phyloP scores from a whole-genome alignment of 805 yeast species.

The Debaryomyces hansenii region DNA sequence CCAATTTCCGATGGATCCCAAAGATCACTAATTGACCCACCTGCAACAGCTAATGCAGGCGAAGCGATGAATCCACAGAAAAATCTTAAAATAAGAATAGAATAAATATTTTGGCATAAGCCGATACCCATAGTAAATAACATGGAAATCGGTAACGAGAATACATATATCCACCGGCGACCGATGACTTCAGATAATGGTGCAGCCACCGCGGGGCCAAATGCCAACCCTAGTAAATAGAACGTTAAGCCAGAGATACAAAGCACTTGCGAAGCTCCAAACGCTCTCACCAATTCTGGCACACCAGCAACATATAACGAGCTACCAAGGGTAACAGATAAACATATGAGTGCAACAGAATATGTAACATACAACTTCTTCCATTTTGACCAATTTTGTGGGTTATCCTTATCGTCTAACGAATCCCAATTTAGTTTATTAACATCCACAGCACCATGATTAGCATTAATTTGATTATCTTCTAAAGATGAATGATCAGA shows the following conservation, averaged over 20 bases:
- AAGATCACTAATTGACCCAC: slow-evolving; percentile 73
- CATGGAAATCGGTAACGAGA: slow-evolving; percentile 65
- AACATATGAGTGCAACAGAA: slow-evolving; percentile 62
- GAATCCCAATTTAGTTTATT: slow-evolving; percentile 54
- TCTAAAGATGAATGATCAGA: too few species aligned
- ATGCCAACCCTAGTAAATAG: slow-evolving; percentile 68
- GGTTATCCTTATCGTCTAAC: slow-evolving; percentile 61
- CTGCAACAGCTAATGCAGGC: slow-evolving; percentile 75
- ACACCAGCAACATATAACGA: slow-evolving; percentile 70
- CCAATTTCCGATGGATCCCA: slow-evolving; percentile 57
- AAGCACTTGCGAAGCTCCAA: slow-evolving; percentile 59
- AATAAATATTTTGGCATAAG: slow-evolving; percentile 55
- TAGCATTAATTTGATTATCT: too few species aligned
- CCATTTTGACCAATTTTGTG: slow-evolving; percentile 65
- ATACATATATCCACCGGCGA: slow-evolving; percentile 58
- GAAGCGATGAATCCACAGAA: slow-evolving; percentile 71
- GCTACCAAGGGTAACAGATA: slow-evolving; percentile 73
- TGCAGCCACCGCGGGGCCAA: slow-evolving; percentile 70
- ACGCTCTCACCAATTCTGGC: slow-evolving; percentile 47
- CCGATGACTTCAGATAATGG: slow-evolving; percentile 73
- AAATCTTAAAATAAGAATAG: slow-evolving; percentile 46
- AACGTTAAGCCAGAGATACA: slow-evolving; percentile 68
- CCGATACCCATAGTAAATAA: slow-evolving; percentile 76
- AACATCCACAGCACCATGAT: background rate
- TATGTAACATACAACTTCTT: slow-evolving; percentile 67